Base-by-base conservation (phyloP, 2,329 filamentous ascomycete genomes). In the Ceratocystis destructans region DNA sequence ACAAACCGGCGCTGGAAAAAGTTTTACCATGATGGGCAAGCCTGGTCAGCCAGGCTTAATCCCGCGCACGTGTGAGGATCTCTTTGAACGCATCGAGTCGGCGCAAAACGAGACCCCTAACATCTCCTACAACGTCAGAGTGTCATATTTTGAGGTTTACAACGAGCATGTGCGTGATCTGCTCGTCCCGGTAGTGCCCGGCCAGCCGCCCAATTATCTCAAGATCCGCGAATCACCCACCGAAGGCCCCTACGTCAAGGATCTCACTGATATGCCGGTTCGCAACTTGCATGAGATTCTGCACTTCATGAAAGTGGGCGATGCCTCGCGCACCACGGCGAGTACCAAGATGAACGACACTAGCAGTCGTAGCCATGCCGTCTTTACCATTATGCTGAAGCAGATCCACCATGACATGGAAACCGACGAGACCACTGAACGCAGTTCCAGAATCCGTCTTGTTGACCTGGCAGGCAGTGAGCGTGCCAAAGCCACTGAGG, bases 261-360 rank as follows among this genome's bases (percentile, higher is more conserved):
- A 96, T 72, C 78, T 99, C 71, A 96, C 91, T 6, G 94, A 99
- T 74, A 88, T 94, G 2, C 90, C 92, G 0, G 94, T 96, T 53
- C 87, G 89, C 73, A 92, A 85, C 75, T 89, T 94, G 72, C 79
- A 83, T 63, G 94, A 99, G 74, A 90, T 99, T 69, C 81, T 96
- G 76, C 87, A 89, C 48, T 87, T 89, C 76, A 96, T 99, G 91
- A 89, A 88, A 72, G 84, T 86, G 72, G 94, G 94, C 67, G 94
- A 99, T 75, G 79, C 83, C 70, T 96, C 89, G 67, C 87, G 94
- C 61, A 97, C 94, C 0, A 87, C 85, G 22, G 94, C 94, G 15
- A 91, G 89, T 73, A 99, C 94, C 68, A 97, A 96, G 78, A 99
- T 99, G 94, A 99, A 99, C 76, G 94, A 99, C 76, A 97, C 93